Evolutionary conservation across 805 yeast genomes (phyloP), one percentile per base, ranked within the genome.

Genomic region (Lachancea waltii): DNA sequence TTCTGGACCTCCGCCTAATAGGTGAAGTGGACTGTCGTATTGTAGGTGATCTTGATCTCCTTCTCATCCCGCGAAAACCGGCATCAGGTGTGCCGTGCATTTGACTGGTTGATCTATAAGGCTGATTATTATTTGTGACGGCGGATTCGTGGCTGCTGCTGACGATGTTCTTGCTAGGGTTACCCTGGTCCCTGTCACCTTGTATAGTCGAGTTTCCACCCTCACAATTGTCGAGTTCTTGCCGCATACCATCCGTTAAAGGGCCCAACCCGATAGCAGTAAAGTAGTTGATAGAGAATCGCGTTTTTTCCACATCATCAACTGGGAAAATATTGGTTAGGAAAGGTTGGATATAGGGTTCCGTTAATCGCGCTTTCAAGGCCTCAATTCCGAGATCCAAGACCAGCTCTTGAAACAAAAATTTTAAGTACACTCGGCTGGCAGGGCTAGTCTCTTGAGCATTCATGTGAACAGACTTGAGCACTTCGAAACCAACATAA

Each of bases 191-290:
- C n/a, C n/a, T n/a, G 8, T 23, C 20, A 3, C 33, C 45, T 42
- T 59, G 33, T 47, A 56, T 15, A 49, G 51, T 4, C 68, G 59
- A 23, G 68, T 48, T 13, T 49, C 47, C 37, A 60, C 53, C 41
- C 79, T 57, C 11, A 62, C n/a, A n/a, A n/a, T n/a, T n/a, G n/a
- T n/a, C 26, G 7, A 35, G 38, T 2, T 33, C 66, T 4, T 65
- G 70, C 62, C 97, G 73, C 94, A 89, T 82, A 1, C 65, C 73
- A 26, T 85, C 95, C 0, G 97, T 89, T 41, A 90, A 56, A 2
- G 72, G 70, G 31, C 97, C 97, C 34, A 90, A 58, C 0, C 94
- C 94, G 44, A 90, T 86, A 1, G 97, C 96, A 0, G 97, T 90
- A 60, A 90, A 90, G 56, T 72, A 90, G 54, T 90, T 90, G 54